Evolutionary conservation across 768 basidiomycete genomes (phyloP), one percentile per base, ranked within the genome.

Genomic region (Rickenella mellea): DNA sequence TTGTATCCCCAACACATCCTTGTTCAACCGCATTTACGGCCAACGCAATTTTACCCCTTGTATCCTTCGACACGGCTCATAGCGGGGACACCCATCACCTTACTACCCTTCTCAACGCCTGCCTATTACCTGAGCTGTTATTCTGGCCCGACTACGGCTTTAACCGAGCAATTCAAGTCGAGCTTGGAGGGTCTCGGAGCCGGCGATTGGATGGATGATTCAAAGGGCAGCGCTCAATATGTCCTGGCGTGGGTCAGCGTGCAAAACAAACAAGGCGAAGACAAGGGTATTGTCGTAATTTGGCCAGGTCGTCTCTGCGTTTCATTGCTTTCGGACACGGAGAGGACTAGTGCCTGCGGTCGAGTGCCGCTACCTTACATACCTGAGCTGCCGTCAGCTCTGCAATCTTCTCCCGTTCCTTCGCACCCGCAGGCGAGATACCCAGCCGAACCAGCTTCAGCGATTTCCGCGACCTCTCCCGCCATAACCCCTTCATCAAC

Each of bases 221-320:
- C 35, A 42, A 50, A 51, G 41, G 41, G 42, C 35, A 36, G n/a
- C 28, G 57, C 58, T 2, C 50, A 51, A 12, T 85, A 76, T 55
- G 58, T 85, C 33, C 76, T 88, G 40, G 82, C 74, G 3, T 88
- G 80, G 79, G 68, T 87, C 27, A 71, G 69, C 25, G 80, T 88
- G 15, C 75, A 85, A 57, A 84, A 84, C 51, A 78, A 73, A 47
- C 83, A 82, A 48, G 83, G 82, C 25, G 85, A 88, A 55, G 83
- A 85, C 49, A 87, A 86, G 51, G 85, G 85, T 1, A 62, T 84
- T 24, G 65, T 72, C n/a, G 64, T 83, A 38, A 76, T 88, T 47
- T 89, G 85, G 66, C 86, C 87, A 1, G 59, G 71, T 2, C 59
- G 65, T 1, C 71, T 89, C 4, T 83, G 78, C 48, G 67, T 57